Conservation (phyloP, 1,284 basidiomycete species). For the Acaromyces ingoldii region DNA sequence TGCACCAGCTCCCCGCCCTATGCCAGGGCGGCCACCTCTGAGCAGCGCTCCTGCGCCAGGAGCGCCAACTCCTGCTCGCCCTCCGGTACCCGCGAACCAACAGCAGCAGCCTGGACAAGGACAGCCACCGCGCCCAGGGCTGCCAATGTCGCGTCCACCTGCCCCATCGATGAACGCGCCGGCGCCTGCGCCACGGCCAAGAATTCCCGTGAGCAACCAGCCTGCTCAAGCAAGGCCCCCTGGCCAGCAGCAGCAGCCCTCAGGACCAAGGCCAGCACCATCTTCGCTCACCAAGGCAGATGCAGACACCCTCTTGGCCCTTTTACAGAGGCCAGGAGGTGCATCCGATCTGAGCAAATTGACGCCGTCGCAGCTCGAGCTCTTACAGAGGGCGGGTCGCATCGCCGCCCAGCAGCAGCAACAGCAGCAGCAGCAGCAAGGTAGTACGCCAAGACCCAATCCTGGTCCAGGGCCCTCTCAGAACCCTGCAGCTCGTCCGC, state of each 20-base stretch:
- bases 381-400: slow-evolving; percentile 43
- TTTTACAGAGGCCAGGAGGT: slow-evolving; percentile 16
- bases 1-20: not conserved
- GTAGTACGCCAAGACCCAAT: too few species aligned
- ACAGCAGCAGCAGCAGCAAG: slow-evolving; percentile 2
- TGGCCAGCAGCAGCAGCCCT: slow-evolving; percentile 12
- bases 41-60: not conserved
- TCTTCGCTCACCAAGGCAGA: too few species aligned
- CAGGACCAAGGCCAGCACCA: too few species aligned
- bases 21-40: not conserved
- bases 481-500: too few species aligned
- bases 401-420: slow-evolving; percentile 7
- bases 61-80: not conserved
- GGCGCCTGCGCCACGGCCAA: not conserved
- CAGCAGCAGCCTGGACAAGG: not conserved
- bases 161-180: too few species aligned
- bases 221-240: slow-evolving; percentile 5
- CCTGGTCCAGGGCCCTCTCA: too few species aligned
- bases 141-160: not conserved
- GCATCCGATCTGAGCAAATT: slow-evolving; percentile 28
- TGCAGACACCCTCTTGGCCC: slow-evolving; percentile 39
- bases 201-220: slow-evolving; percentile 4
- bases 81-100: not conserved
- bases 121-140: too few species aligned
- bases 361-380: slow-evolving; percentile 42